Percentiles rank a stretch among this genome's conserved stretches.
Evolutionary conservation across 257 asterid genomes (phyloP).

Genomic region (Pogostemon cablin): DNA sequence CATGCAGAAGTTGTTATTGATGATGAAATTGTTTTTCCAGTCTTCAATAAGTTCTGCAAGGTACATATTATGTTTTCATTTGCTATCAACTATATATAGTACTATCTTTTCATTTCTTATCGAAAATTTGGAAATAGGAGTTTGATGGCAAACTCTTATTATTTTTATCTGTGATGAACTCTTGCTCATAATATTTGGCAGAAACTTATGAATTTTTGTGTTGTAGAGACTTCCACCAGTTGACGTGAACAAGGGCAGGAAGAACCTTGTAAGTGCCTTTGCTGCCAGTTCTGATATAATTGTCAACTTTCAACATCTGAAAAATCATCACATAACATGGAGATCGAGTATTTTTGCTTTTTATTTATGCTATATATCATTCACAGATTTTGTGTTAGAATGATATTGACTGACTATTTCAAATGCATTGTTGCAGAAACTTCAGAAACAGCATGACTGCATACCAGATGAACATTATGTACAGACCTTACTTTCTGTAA

Average conservation of each 20-base stretch:
- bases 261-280: slow-evolving; percentile 67
- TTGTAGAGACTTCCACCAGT: slow-evolving; percentile 81
- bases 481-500: slow-evolving; percentile 84
- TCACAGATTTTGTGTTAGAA: not conserved
- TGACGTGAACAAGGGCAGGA: slow-evolving; percentile 62
- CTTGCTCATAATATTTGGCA: not conserved
- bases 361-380: not conserved
- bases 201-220: slow-evolving; percentile 27
- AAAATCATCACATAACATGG: slow-evolving; percentile 15
- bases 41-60: slow-evolving; percentile 85
- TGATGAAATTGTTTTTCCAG: slow-evolving; percentile 66
- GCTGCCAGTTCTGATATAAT: slow-evolving; percentile 18
- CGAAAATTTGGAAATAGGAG: no score
- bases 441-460: slow-evolving; percentile 93
- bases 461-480: slow-evolving; percentile 99
- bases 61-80: slow-evolving; percentile 36
- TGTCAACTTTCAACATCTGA: slow-evolving; percentile 19
- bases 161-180: not conserved
- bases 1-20: slow-evolving; percentile 81
- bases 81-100: not conserved
- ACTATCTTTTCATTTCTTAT: no score
- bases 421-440: slow-evolving; percentile 64
- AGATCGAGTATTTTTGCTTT: not conserved
- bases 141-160: not conserved
- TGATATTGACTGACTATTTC: slow-evolving; percentile 30